Base-by-base conservation (phyloP, 306 rosid species). In the Castanopsis chinensis region DNA sequence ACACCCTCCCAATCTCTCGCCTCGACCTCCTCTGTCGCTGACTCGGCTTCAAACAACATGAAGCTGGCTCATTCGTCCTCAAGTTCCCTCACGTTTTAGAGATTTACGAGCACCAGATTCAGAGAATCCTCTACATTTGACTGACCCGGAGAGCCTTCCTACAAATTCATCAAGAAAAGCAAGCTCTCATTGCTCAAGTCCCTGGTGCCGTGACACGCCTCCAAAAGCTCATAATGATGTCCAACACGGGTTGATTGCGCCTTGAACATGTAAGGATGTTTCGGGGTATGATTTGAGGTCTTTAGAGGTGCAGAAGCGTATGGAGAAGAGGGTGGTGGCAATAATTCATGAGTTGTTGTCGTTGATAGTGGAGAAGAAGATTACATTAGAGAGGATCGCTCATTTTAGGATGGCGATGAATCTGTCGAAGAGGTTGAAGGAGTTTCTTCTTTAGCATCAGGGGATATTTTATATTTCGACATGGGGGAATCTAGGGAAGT, bases 81-180 rank as follows among this genome's bases (percentile, higher is more conserved):
- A 94, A 92, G 68, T 94, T 92, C 83, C 97, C 98, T 1, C 95
- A 92, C 63, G 89, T 94, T 0, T 92, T 94, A n/a, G 97, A 94
- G 41, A 78, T 95, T 60, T 95, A 88, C 68, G 97, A 95, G 81
- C 99, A 95, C 83, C 97, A 97, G 0, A 94, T 92, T 43, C 97
- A 91, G 79, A 87, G 98, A 65, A 82, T 95, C 61, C 92, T 92
- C 68, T 92, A 82, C 69, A 91, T 92, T 83, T 86, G 97, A 15
- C 72, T 92, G 15, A 86, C 97, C 72, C 91, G 97, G 5, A 89
- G 83, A 69, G 91, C 98, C 75, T 76, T 87, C 56, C 90, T 91
- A 78, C 97, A 95, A 80, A 90, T 95, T 10, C 86, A 91, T 51
- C 92, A 84, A 69, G 97, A 92, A 71, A 83, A 83, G 72, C 56